Conservation (phyloP, 176 grass and related monocot genomes). For the Dactylis glomerata region DNA sequence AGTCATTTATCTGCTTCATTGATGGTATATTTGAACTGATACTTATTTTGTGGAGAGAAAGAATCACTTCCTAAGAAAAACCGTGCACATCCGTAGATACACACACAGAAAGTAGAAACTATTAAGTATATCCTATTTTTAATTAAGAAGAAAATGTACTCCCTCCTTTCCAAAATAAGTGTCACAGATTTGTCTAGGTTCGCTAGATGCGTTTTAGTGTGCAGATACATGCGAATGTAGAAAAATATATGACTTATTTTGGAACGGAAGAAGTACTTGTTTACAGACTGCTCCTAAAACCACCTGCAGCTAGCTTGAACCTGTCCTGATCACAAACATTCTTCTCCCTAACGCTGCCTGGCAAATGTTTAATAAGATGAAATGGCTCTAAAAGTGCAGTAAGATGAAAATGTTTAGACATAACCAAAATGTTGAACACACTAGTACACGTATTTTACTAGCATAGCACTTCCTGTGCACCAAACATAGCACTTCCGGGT, state of each 20-base stretch:
- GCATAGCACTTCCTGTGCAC: too few species aligned
- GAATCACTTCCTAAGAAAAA: background rate
- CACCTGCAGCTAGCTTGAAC: background rate
- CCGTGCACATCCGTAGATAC: background rate
- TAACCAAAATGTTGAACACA: background rate
- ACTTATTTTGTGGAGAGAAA: background rate
- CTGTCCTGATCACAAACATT: background rate
- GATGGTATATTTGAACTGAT: background rate
- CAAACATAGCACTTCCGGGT: too few species aligned
- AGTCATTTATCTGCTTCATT: conserved; percentile 5
- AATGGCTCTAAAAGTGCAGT: background rate
- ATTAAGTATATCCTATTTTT: background rate
- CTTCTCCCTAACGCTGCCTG: background rate
- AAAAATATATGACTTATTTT: too few species aligned
- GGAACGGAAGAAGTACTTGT: too few species aligned
- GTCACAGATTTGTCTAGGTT: too few species aligned
- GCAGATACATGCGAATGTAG: too few species aligned
- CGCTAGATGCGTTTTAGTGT: too few species aligned
- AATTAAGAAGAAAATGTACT: background rate
- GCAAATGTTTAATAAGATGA: background rate
- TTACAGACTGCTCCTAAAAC: background rate
- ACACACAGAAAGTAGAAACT: background rate
- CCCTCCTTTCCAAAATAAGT: too few species aligned
- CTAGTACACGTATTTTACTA: background rate
- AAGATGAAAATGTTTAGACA: background rate